A percentile compares a stretch with the other conserved stretches of the same genome.
phyloP scores from a whole-genome alignment of 352 stramenopile genomes.

The Globisporangium mamillatum region DNA sequence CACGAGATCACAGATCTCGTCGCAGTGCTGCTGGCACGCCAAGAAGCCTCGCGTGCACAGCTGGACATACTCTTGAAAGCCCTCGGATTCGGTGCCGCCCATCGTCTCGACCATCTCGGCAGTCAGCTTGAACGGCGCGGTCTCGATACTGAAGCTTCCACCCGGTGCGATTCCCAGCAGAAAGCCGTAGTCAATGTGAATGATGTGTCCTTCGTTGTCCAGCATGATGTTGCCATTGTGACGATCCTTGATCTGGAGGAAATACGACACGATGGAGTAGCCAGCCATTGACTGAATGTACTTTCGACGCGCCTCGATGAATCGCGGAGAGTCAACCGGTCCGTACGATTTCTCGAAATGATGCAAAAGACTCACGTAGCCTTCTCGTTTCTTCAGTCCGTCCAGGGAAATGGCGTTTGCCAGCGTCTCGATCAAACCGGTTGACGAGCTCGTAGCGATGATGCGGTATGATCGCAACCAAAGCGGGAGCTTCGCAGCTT shows the following conservation, averaged over 20 bases:
- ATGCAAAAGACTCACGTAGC: constrained; percentile 89
- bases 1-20: constrained; percentile 96
- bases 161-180: constrained; percentile 97
- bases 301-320: constrained; percentile 92
- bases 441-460: constrained; percentile 93
- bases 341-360: constrained; percentile 98
- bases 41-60: constrained; percentile 97
- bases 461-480: constrained; percentile 98
- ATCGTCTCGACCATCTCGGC: constrained; percentile 98
- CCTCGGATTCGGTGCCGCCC: constrained; percentile 87
- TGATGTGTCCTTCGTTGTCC: constrained; percentile 96
- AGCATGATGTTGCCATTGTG: constrained; percentile 99
- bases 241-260: constrained; percentile 99
- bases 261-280: constrained; percentile 98
- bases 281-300: constrained; percentile 97
- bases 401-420: constrained; percentile 98
- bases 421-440: constrained; percentile 97
- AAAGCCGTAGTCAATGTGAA: constrained; percentile 99
- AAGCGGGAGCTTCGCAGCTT: constrained; percentile 90
- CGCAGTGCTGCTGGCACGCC: constrained; percentile 92
- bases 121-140: constrained; percentile 99
- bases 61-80: constrained; percentile 97
- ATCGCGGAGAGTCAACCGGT: constrained; percentile 73
- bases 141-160: constrained; percentile 98
- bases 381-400: constrained; percentile 95